Evolutionary conservation across 2,329 filamentous ascomycete species (phyloP), one percentile per base, ranked within the genome.

Genomic region (Sporothrix pallida): DNA sequence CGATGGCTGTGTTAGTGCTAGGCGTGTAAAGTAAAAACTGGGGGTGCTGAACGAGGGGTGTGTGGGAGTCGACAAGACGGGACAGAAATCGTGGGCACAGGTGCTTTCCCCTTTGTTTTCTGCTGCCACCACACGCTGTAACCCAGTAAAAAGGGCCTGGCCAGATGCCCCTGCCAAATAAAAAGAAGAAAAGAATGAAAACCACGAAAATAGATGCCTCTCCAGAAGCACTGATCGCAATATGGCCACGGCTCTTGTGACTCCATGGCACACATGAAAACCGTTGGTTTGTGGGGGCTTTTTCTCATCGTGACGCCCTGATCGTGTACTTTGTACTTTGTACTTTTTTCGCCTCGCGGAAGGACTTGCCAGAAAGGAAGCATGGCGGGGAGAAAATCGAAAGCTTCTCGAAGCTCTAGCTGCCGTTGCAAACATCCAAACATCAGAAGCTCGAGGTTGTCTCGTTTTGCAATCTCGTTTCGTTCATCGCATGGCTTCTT

Each of bases 31-130:
- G 17, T 44, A 13, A 44, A 56, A 54, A 56, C 31, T 37, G 46
- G 48, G 65, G 26, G 65, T 42, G 48, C 42, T 67, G n/a, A 65
- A 42, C 46, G 62, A 5, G 62, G 42, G 52, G 52, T 26, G 62
- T 46, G 62, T 48, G 62, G 62, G 12, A 67, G 42, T 10, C 31
- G n/a, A 67, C 15, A 37, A 10, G 13, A 23, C 20, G 20, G 20
- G 52, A 56, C 20, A 37, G 31, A 37, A 37, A 37, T 37, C 31
- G 31, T 7, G 52, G 3, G n/a, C 52, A 56, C 5, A 58, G 4
- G 23, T 67, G 42, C 42, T 20, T 6, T 44, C 15, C 31, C 23
- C 7, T 44, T n/a, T 44, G 15, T 37, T 10, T 26, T 7, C 56
- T 60, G 12, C 26, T 60, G 56, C 56, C 26, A 60, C 56, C 56